Evolutionary conservation across 148 eudicot genomes (phyloP), one percentile per base, ranked within the genome.

Genomic region (Selenicereus undatus): DNA sequence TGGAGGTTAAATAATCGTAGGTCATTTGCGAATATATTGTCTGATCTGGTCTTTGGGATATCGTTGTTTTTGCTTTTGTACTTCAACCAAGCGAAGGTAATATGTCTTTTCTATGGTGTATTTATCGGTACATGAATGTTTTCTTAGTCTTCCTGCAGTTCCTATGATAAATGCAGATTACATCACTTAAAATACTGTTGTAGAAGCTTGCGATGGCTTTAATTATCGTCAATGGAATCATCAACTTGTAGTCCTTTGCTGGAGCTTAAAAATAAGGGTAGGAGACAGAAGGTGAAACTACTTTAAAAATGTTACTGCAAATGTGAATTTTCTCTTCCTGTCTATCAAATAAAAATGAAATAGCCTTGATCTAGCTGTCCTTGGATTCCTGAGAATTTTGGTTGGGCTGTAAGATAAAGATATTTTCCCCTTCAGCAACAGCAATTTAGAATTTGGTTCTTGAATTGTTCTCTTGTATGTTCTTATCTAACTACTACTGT

Each of bases 21-120:
- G 52, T 95, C 99, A 80, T 97, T 94, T 90, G 98, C 98, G 79
- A 94, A 94, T 86, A 91, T 97, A 72, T 97, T 89, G 92, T 97
- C 99, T 36, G 99, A 97, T 86, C 81, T 89, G 84, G 88, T 90
- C 64, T 97, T 92, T 85, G 99, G 99, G 66, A 66, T 91, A 75
- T 88, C 98, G 27, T 66, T 97, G 76, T 97, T 97, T 85, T 60
- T 90, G 83, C 89, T 97, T 81, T 81, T 97, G 64, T 97, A 91
- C 91, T 90, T 91, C 87, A 91, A 90, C 86, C 97, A 92, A 86
- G 91, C 85, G 83, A 86, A 90, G 85, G 98, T 94, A 87, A 88
- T 93, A 84, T 74, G 36, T 80, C 74, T 81, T 58, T 8, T 18
- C 52, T 62, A 54, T 56, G 74, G 30, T 76, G 42, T 83, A 12